Base-by-base conservation (phyloP, 495 filamentous ascomycete species). In the Neurospora sp. region DNA sequence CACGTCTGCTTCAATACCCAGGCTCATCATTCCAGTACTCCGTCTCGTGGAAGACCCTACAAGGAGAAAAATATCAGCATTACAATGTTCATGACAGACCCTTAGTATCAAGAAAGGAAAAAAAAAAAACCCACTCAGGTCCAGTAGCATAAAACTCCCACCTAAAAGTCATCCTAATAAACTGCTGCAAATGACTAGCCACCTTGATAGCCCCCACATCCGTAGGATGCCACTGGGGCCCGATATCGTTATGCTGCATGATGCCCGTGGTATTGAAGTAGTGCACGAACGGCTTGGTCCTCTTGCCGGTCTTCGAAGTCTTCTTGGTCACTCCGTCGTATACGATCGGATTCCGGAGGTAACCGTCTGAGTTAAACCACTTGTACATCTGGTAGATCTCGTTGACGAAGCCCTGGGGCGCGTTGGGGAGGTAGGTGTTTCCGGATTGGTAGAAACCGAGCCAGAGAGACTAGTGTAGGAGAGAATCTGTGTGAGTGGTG, bases 191-290 rank as follows among this genome's bases (percentile, higher is more conserved):
- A 74, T 91, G 89, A 74, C 89, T 90, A 3, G 90, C 89, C 3
- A 92, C 79, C 74, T 92, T 92, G 78, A 92, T 84, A 69, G 90
- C 88, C 0, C 90, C 89, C 12, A 91, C 86, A 74, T 92, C 89
- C 0, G 89, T 91, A 0, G 88, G 89, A 73, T 92, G 90, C 74
- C 83, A 89, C 76, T 83, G 82, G 14, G 89, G 90, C 5, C 83
- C 87, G 70, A 91, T 89, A 75, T 91, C 90, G 72, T 91, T 91
- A 74, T 92, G 89, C 76, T 91, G 89, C 74, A 92, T 73, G 40
- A 91, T 88, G 3, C 90, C 90, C 18, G 83, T 87, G 3, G 89
- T 91, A 77, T 90, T 88, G 78, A 92, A 92, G 75, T 89, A 89
- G 79, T 91, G 87, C 38, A 92, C 89, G 71, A 89, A 92, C 0